These are phyloP conservation scores for Zygosaccharomyces pseudobailii DNA, from an alignment of 1,139 yeast genomes.

Conservation along the genomic window DNA sequence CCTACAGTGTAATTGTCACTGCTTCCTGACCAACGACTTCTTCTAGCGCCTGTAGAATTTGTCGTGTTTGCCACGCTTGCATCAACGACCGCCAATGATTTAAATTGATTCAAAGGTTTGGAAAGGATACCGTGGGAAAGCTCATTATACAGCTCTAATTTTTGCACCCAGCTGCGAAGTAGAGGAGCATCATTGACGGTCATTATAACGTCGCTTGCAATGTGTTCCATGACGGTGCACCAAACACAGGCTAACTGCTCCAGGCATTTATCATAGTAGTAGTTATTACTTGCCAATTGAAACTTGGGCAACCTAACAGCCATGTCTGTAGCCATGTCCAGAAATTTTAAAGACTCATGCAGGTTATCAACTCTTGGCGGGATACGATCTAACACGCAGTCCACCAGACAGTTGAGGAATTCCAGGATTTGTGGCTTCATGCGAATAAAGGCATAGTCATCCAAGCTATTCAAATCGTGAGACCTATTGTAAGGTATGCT, in stretches of 20 bases:
- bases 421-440: slow-evolving; percentile 71
- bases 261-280: slow-evolving; percentile 65
- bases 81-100: slow-evolving; percentile 17
- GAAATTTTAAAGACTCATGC: slow-evolving; percentile 54
- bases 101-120: slow-evolving; percentile 45
- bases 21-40: slow-evolving; percentile 1
- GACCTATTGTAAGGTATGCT: slow-evolving; percentile 30
- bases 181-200: slow-evolving; percentile 29
- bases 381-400: slow-evolving; percentile 69
- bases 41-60: neutral
- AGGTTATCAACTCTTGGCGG: slow-evolving; percentile 63
- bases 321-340: slow-evolving; percentile 61
- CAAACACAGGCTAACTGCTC: slow-evolving; percentile 80
- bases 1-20: slow-evolving; percentile 1
- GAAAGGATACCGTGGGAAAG: slow-evolving; percentile 48
- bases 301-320: slow-evolving; percentile 71
- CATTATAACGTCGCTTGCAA: slow-evolving; percentile 38
- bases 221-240: slow-evolving; percentile 51
- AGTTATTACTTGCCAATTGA: slow-evolving; percentile 64
- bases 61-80: slow-evolving; percentile 4
- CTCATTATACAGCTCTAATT: slow-evolving; percentile 56
- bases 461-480: slow-evolving; percentile 22
- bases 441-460: slow-evolving; percentile 83
- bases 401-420: slow-evolving; percentile 72
- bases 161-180: slow-evolving; percentile 47